Conservation (phyloP, 2,329 filamentous ascomycete species). For the Fusarium virguliforme region DNA sequence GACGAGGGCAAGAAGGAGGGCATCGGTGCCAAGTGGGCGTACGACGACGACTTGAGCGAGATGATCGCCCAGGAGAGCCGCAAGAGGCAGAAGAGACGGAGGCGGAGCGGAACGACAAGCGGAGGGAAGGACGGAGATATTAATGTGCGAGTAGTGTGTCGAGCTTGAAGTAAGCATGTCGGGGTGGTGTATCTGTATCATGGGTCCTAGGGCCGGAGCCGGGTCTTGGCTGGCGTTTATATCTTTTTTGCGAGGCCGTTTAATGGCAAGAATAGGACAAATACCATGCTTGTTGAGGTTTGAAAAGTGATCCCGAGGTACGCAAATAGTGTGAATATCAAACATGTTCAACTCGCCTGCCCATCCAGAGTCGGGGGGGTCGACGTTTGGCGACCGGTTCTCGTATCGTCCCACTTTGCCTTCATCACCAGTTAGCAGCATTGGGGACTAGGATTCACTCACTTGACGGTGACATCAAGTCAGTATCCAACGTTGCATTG, state of each 20-base stretch:
- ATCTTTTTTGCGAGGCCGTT: conserved; percentile 38
- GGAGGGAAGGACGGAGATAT: conserved; percentile 69
- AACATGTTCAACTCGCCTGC: conserved; percentile 28
- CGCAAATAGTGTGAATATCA: conserved; percentile 46
- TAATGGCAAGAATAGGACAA: conserved; percentile 42
- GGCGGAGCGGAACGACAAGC: conserved; percentile 81
- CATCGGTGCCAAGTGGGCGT: conserved; percentile 77
- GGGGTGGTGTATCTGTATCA: conserved; percentile 31
- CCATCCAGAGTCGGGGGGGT: background rate
- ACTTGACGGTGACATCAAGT: background rate
- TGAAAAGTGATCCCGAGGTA: conserved; percentile 16
- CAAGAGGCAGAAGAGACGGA: conserved; percentile 91
- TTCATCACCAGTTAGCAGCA: background rate
- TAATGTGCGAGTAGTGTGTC: conserved; percentile 49
- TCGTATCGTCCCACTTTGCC: background rate
- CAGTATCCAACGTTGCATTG: background rate
- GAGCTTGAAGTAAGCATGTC: conserved; percentile 8
- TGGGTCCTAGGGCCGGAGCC: conserved; percentile 34
- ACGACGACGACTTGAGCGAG: conserved; percentile 91
- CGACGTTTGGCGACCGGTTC: background rate
- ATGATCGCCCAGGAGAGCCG: conserved; percentile 96
- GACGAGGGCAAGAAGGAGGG: conserved; percentile 81
- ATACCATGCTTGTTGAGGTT: conserved; percentile 46
- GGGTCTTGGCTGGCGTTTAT: conserved; percentile 46
- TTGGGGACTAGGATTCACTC: background rate